Conservation (phyloP, 1,284 basidiomycete genomes). For the Sporisorium graminicola region DNA sequence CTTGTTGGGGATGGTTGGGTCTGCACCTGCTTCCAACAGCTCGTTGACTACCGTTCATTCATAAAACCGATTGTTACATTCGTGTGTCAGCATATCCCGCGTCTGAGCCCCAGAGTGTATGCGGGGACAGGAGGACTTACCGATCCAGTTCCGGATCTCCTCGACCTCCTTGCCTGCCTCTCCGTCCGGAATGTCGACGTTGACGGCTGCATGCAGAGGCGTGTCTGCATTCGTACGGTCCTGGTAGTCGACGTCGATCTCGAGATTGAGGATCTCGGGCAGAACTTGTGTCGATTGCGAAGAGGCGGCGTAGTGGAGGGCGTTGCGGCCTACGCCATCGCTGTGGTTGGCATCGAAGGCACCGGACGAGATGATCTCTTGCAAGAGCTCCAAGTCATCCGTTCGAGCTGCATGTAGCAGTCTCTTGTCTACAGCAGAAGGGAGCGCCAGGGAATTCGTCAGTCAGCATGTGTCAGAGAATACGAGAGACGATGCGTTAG, state of each 20-base stretch:
- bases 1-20: conserved; percentile 58
- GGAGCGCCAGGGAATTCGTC: background rate
- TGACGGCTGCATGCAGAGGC: conserved; percentile 83
- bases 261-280: conserved; percentile 62
- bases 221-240: conserved; percentile 82
- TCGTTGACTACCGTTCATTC: conserved; percentile 48
- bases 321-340: conserved; percentile 65
- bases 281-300: conserved; percentile 56
- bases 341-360: conserved; percentile 61
- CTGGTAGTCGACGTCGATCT: conserved; percentile 84
- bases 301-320: conserved; percentile 64
- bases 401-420: conserved; percentile 60
- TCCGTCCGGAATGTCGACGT: conserved; percentile 69
- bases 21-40: conserved; percentile 64
- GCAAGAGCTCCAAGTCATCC: conserved; percentile 59
- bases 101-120: background rate
- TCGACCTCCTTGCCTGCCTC: conserved; percentile 72
- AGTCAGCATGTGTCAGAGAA: background rate
- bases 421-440: conserved; percentile 49
- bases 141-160: conserved; percentile 74
- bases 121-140: conserved; percentile 57
- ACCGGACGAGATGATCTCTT: conserved; percentile 52
- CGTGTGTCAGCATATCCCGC: background rate
- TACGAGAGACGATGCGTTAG: background rate
- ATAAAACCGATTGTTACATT: background rate